Evolutionary conservation across 441 rosid species (phyloP).

Genomic region (Mallotus repandus): DNA sequence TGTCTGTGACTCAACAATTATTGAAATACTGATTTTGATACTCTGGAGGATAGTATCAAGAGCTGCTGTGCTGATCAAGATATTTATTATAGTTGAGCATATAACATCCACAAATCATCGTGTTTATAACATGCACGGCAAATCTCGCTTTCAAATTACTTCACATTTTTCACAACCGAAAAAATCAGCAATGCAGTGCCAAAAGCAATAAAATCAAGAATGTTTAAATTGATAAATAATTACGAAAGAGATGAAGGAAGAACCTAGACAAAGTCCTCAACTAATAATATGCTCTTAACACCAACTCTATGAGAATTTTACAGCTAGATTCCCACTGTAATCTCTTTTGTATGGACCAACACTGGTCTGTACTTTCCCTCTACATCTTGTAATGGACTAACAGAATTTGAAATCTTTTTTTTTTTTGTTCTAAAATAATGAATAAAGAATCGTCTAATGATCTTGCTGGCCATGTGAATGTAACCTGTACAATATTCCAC

Average conservation of each 20-base stretch:
- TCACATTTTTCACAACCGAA: not conserved
- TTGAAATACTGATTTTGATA: slow-evolving; percentile 8
- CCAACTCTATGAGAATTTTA: not conserved
- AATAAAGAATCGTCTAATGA: slow-evolving; percentile 65
- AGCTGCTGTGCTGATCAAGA: not conserved
- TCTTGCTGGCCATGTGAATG: slow-evolving; percentile 27
- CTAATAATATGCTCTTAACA: not conserved
- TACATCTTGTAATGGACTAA: not conserved
- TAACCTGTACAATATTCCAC: slow-evolving; percentile 27
- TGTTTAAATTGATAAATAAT: not conserved
- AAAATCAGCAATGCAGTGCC: not conserved
- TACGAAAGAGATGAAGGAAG: not conserved
- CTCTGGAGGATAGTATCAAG: not conserved
- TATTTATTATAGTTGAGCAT: not conserved
- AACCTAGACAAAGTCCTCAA: not conserved
- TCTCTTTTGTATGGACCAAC: slow-evolving; percentile 16
- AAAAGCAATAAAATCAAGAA: not conserved
- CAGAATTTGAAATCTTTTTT: slow-evolving; percentile 9
- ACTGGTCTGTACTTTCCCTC: not conserved
- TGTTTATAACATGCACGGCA: slow-evolving; percentile 15
- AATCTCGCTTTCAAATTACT: slow-evolving; percentile 10
- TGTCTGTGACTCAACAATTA: slow-evolving; percentile 14
- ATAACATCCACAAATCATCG: not conserved
- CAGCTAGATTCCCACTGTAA: not conserved
- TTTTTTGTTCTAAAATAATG: slow-evolving; percentile 22